Percentiles rank a stretch among this genome's conserved stretches.
Conservation (phyloP, 2,329 filamentous ascomycete genomes). For the Fusarium secorum region DNA sequence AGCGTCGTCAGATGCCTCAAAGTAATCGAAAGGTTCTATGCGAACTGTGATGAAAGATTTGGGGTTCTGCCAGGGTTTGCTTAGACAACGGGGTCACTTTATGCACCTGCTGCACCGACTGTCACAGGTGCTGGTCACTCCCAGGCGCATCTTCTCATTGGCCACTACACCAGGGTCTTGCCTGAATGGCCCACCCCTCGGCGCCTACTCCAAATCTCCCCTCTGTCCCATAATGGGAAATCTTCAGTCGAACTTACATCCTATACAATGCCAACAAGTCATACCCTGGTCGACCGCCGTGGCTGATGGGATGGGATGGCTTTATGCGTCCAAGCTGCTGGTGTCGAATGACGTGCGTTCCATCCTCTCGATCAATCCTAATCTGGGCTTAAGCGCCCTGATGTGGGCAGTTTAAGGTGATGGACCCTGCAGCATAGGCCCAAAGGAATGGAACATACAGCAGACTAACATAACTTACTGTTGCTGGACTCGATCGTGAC, state of each 20-base stretch:
- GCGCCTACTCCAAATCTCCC: slow-evolving; percentile 24
- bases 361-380: slow-evolving; percentile 18
- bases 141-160: slow-evolving; percentile 13
- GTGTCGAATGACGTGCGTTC: slow-evolving; percentile 40
- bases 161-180: slow-evolving; percentile 9
- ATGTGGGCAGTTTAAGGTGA: slow-evolving; percentile 28
- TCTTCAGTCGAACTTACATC: neutral
- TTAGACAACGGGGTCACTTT: slow-evolving; percentile 17
- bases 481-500: neutral
- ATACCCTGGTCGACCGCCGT: slow-evolving; percentile 22
- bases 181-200: slow-evolving; percentile 12
- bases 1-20: slow-evolving; percentile 39
- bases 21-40: slow-evolving; percentile 41
- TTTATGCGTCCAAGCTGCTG: slow-evolving; percentile 27
- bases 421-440: slow-evolving; percentile 32
- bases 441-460: slow-evolving; percentile 11
- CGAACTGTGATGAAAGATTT: slow-evolving; percentile 24
- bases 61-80: slow-evolving; percentile 19
- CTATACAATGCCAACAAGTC: neutral
- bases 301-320: slow-evolving; percentile 4
- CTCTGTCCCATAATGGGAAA: neutral
- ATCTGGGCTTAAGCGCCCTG: slow-evolving; percentile 38
- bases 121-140: slow-evolving; percentile 35
- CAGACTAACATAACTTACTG: neutral
- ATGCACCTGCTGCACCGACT: slow-evolving; percentile 36